These are phyloP conservation scores for Ceratobasidium theobromae DNA, from an alignment of 1,284 basidiomycete genomes.

Conservation along the genomic window DNA sequence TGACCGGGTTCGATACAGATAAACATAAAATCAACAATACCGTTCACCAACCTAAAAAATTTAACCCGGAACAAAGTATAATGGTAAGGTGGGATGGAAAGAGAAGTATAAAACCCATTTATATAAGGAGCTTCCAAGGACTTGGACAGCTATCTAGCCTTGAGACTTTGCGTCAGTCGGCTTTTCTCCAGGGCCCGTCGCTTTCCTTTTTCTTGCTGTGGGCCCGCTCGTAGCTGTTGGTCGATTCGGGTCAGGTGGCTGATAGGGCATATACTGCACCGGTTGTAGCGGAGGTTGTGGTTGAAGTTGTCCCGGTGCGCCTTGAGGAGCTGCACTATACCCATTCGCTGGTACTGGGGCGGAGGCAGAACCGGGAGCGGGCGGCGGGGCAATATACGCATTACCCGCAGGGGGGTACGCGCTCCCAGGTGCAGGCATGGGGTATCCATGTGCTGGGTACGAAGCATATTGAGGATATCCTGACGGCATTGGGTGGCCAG, in stretches of 20 bases:
- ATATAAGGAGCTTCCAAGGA: not conserved
- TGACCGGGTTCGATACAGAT: not conserved
- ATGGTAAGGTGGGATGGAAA: too few species aligned
- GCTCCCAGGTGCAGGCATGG: not conserved
- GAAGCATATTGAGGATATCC: not conserved
- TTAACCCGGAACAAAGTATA: not conserved
- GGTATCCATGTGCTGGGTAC: not conserved
- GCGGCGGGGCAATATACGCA: not conserved
- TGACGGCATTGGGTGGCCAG: too few species aligned
- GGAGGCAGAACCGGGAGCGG: not conserved
- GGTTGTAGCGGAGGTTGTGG: too few species aligned
- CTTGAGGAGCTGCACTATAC: not conserved
- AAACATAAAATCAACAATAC: too few species aligned
- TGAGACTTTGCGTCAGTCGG: not conserved
- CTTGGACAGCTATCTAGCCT: not conserved
- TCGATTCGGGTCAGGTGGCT: not conserved
- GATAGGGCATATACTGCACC: slow-evolving; percentile 3
- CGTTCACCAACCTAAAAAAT: not conserved
- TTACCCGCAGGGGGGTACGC: not conserved
- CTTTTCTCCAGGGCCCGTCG: slow-evolving; percentile 1
- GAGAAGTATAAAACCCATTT: too few species aligned
- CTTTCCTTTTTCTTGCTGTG: slow-evolving; percentile 8
- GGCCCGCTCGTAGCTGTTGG: not conserved
- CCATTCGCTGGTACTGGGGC: not conserved
- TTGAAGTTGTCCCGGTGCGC: too few species aligned